These are phyloP conservation scores for Aspergillus arachidicola DNA, from an alignment of 2,329 filamentous ascomycete genomes.

Conservation along the genomic window DNA sequence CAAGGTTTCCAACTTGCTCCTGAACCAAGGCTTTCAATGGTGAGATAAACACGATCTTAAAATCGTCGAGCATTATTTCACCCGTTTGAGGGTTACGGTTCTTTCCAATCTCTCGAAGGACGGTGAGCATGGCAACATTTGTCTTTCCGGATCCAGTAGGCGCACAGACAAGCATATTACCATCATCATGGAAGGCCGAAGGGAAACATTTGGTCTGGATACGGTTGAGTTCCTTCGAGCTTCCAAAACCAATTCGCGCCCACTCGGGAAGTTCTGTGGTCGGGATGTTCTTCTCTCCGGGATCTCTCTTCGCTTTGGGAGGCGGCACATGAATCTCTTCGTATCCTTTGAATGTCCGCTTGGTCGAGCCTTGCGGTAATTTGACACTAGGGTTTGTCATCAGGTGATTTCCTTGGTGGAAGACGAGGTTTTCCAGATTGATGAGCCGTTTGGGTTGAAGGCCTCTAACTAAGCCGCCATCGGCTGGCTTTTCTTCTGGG, in stretches of 20 bases:
- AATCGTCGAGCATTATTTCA: constrained; percentile 92
- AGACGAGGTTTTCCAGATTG: constrained; percentile 93
- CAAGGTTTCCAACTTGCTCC: constrained; percentile 97
- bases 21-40: constrained; percentile 94
- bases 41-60: constrained; percentile 98
- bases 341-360: constrained; percentile 95
- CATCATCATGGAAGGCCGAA: constrained; percentile 87
- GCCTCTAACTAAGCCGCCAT: constrained; percentile 75
- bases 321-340: constrained; percentile 97
- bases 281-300: constrained; percentile 78
- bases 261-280: constrained; percentile 89
- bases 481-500: constrained; percentile 57
- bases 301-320: constrained; percentile 82
- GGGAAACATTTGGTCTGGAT: constrained; percentile 95
- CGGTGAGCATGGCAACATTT: constrained; percentile 96
- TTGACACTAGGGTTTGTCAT: constrained; percentile 99
- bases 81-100: constrained; percentile 85
- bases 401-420: constrained; percentile 96
- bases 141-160: constrained; percentile 98
- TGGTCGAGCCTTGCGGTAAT: constrained; percentile 90
- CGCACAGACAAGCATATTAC: constrained; percentile 96
- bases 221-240: constrained; percentile 84
- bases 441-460: constrained; percentile 84
- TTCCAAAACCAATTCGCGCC: constrained; percentile 83
- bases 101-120: constrained; percentile 95